Evolutionary conservation across 2,329 filamentous ascomycete species (phyloP).

Genomic region (Metarhizium guizhouense): DNA sequence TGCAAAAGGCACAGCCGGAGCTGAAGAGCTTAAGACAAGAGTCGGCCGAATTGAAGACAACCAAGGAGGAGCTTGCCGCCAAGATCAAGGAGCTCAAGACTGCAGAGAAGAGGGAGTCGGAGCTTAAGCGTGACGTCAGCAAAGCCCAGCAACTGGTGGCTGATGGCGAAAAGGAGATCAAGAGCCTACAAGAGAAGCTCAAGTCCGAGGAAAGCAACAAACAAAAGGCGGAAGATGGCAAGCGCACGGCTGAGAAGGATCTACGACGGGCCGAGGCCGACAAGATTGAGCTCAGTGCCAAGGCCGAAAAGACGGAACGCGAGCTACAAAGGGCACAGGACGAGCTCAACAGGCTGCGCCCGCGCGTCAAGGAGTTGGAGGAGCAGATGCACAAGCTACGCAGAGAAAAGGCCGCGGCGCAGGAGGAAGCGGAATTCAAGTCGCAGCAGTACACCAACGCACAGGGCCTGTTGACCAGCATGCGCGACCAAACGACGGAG

Average conservation of each 20-base stretch:
- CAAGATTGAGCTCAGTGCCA: constrained; percentile 67
- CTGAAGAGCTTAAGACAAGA: constrained; percentile 71
- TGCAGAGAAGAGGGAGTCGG: constrained; percentile 76
- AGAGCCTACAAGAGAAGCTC: constrained; percentile 68
- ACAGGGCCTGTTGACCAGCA: constrained; percentile 77
- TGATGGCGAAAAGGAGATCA: constrained; percentile 72
- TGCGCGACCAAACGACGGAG: constrained; percentile 88
- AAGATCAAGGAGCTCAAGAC: constrained; percentile 54
- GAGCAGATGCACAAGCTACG: constrained; percentile 60
- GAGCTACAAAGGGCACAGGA: constrained; percentile 67
- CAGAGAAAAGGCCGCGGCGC: constrained; percentile 56
- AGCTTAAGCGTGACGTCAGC: constrained; percentile 66
- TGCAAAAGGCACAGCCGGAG: constrained; percentile 83
- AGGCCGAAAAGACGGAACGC: constrained; percentile 58
- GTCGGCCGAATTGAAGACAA: constrained; percentile 60
- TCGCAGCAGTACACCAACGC: constrained; percentile 76
- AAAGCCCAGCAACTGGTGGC: constrained; percentile 59
- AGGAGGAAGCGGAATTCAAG: constrained; percentile 78
- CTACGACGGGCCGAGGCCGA: constrained; percentile 69
- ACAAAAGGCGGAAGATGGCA: constrained; percentile 69
- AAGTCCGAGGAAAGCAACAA: constrained; percentile 63
- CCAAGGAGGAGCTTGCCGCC: constrained; percentile 62
- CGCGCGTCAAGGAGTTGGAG: constrained; percentile 58
- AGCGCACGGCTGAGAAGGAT: constrained; percentile 65
- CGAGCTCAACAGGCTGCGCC: constrained; percentile 59